These are phyloP conservation scores for Tuber magnatum DNA, from an alignment of 495 filamentous ascomycete genomes.

Conservation along the genomic window DNA sequence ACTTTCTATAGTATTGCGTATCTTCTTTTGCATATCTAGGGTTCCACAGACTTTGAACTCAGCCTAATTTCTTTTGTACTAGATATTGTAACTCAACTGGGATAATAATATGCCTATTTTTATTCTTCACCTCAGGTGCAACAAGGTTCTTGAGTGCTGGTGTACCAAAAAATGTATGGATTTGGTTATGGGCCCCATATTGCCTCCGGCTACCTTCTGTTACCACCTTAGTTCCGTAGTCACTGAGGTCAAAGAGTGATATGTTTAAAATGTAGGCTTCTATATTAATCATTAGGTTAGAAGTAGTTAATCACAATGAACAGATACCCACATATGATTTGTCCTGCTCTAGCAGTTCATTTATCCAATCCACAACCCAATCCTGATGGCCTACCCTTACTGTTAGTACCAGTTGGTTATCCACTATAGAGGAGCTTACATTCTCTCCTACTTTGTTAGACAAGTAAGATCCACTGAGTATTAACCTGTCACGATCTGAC, in stretches of 20 bases:
- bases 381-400: no score
- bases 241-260: conserved; percentile 11
- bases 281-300: conserved; percentile 2
- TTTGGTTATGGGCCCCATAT: conserved; percentile 12
- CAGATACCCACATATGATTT: conserved; percentile 22
- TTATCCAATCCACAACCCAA: conserved; percentile 31
- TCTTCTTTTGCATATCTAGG: no score
- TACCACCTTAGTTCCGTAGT: no score
- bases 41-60: no score
- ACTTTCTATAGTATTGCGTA: no score
- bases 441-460: conserved; percentile 40
- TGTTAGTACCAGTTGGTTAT: conserved; percentile 1
- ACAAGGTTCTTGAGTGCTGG: conserved; percentile 10
- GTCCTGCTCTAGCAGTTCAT: conserved; percentile 31
- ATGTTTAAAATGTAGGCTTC: conserved; percentile 28
- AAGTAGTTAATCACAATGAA: not conserved
- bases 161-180: no score
- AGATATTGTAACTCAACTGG: no score
- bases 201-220: not conserved
- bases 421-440: conserved; percentile 23
- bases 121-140: conserved; percentile 9
- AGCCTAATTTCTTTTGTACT: no score
- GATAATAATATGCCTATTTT: no score
- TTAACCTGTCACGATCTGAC: no score
- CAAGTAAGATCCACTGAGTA: conserved; percentile 40